These are phyloP conservation scores for Globisporangium parvum DNA, from an alignment of 352 stramenopile species.

Conservation along the genomic window DNA sequence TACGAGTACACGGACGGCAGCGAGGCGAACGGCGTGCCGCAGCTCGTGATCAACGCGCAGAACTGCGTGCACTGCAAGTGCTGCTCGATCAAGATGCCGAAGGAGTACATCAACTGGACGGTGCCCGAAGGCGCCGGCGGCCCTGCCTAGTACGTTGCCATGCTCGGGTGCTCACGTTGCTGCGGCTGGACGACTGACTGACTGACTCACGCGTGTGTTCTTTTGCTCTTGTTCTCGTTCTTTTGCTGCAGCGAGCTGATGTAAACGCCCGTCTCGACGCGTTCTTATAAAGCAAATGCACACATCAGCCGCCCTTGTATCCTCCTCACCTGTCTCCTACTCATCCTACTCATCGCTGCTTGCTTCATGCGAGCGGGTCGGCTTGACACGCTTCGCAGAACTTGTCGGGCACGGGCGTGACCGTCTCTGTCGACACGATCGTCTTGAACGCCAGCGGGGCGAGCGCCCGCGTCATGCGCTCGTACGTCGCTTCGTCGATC, in stretches of 20 bases:
- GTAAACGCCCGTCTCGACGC: constrained; percentile 24
- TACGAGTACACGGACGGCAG: constrained; percentile 98
- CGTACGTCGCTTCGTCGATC: constrained; percentile 71
- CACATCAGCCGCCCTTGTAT: no score
- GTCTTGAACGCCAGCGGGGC: constrained; percentile 38
- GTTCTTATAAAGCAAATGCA: neutral
- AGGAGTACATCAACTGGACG: constrained; percentile 99
- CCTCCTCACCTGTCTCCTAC: no score
- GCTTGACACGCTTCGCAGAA: constrained; percentile 46
- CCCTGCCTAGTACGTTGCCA: constrained; percentile 93
- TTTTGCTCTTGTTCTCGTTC: neutral
- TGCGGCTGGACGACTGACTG: neutral
- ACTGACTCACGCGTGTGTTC: constrained; percentile 12
- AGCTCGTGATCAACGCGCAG: constrained; percentile 98
- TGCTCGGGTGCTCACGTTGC: neutral
- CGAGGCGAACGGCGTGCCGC: constrained; percentile 74
- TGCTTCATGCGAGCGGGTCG: constrained; percentile 9
- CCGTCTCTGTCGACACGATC: constrained; percentile 22
- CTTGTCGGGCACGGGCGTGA: constrained; percentile 42
- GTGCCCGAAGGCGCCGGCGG: constrained; percentile 97
- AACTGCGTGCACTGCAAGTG: constrained; percentile 99
- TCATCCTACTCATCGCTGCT: no score
- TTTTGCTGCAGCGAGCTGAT: constrained; percentile 47
- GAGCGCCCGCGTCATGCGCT: constrained; percentile 32
- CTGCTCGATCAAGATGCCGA: constrained; percentile 99